Percentiles rank a stretch among this genome's conserved stretches.
Evolutionary conservation across 2,329 filamentous ascomycete species (phyloP).

Genomic region (Clonostachys sp.): DNA sequence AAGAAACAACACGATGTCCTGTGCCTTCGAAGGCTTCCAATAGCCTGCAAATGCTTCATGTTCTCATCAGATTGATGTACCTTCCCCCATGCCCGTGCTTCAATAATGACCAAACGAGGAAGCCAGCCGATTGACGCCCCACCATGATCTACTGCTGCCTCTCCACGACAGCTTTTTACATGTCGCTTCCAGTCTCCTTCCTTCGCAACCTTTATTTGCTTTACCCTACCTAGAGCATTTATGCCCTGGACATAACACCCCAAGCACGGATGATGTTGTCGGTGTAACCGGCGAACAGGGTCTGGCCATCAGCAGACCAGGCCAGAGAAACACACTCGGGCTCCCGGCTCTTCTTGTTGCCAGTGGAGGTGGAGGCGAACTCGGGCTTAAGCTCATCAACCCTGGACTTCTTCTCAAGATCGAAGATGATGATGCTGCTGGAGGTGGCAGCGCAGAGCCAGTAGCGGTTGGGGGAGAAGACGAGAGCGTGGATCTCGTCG

Average conservation of each 20-base stretch:
- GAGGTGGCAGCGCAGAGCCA: slow-evolving; percentile 99
- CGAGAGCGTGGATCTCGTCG: slow-evolving; percentile 99
- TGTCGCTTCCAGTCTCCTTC: neutral
- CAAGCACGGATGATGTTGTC: slow-evolving; percentile 98
- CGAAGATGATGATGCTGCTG: slow-evolving; percentile 99
- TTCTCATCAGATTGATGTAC: slow-evolving; percentile 25
- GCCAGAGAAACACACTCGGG: slow-evolving; percentile 97
- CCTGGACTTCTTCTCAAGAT: slow-evolving; percentile 99
- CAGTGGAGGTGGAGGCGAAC: slow-evolving; percentile 78
- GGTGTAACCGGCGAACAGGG: slow-evolving; percentile 98
- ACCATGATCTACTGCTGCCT: slow-evolving; percentile 33
- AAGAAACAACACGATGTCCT: slow-evolving; percentile 21
- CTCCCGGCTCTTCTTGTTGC: slow-evolving; percentile 98
- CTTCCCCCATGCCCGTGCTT: slow-evolving; percentile 27
- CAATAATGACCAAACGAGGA: slow-evolving; percentile 39
- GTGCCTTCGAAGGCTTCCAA: slow-evolving; percentile 27
- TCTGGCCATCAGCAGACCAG: slow-evolving; percentile 98
- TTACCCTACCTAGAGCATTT: slow-evolving; percentile 25
- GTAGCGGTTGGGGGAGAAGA: slow-evolving; percentile 99
- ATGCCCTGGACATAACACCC: slow-evolving; percentile 95
- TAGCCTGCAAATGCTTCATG: slow-evolving; percentile 30
- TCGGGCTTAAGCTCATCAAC: slow-evolving; percentile 99
- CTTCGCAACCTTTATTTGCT: neutral
- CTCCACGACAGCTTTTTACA: neutral
- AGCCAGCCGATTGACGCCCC: slow-evolving; percentile 40